Evolutionary conservation across 805 yeast genomes (phyloP).

Genomic region (Ogataea angusta): DNA sequence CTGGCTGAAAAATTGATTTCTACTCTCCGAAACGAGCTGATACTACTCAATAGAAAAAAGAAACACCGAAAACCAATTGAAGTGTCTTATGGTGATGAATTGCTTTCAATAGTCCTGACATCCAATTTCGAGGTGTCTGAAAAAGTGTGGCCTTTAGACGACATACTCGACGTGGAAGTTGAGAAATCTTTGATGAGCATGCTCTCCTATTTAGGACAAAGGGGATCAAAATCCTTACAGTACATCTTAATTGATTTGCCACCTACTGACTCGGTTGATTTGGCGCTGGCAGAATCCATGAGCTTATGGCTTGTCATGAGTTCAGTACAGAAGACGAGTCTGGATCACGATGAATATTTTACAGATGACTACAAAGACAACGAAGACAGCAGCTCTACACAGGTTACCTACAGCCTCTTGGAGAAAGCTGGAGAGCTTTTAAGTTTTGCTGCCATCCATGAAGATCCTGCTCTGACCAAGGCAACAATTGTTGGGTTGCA

Average conservation of each 20-base stretch:
- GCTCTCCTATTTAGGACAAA: neutral
- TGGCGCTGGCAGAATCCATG: neutral
- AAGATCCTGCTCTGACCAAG: conserved; percentile 9
- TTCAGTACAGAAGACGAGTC: too few species aligned
- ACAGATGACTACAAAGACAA: too few species aligned
- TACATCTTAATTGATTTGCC: neutral
- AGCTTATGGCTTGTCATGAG: conserved; percentile 3
- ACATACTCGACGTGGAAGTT: neutral
- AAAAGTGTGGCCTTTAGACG: neutral
- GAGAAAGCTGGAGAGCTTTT: conserved; percentile 43
- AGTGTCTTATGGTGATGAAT: conserved; percentile 20
- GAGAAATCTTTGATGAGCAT: neutral
- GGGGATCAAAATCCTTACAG: neutral
- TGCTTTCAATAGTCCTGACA: conserved; percentile 18
- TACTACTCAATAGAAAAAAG: conserved; percentile 3
- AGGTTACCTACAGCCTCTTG: conserved; percentile 28
- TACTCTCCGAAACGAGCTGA: conserved; percentile 17
- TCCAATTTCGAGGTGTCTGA: neutral
- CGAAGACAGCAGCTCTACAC: neutral
- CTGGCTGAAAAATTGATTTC: conserved; percentile 7
- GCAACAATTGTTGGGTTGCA: conserved; percentile 39
- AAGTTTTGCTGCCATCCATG: conserved; percentile 31
- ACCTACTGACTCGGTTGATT: neutral
- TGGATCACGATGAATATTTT: too few species aligned
- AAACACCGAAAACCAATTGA: neutral